A percentile compares a stretch with the other conserved stretches of the same genome.
Conservation (phyloP, 1,284 basidiomycete genomes). For the Cutaneotrichosporon spelunceum region DNA sequence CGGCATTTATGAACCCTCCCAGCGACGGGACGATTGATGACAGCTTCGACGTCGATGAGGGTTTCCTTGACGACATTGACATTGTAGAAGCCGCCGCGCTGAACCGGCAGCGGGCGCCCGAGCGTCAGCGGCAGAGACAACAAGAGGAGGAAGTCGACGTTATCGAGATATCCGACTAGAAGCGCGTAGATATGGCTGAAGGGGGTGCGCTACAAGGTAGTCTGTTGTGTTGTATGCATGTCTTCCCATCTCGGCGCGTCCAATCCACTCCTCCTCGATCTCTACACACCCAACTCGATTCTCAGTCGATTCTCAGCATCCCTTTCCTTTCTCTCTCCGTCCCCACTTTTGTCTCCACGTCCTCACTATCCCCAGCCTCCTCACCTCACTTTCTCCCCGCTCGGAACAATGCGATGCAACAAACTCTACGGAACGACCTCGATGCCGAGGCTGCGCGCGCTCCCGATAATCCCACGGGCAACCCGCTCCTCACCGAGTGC, state of each 20-base stretch:
- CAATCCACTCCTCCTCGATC: background rate
- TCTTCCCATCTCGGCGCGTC: background rate
- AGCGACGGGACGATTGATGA: conserved; percentile 13
- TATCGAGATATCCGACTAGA: conserved; percentile 16
- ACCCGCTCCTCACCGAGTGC: conserved; percentile 79
- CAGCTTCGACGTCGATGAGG: conserved; percentile 27
- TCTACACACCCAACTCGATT: background rate
- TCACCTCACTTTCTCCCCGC: background rate
- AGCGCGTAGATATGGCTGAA: background rate
- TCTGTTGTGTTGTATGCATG: background rate
- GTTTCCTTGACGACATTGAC: conserved; percentile 27
- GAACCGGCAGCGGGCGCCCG: background rate
- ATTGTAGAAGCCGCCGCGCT: conserved; percentile 25
- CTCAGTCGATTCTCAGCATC: too few relatives aligned
- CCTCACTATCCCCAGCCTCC: background rate
- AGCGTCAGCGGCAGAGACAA: background rate
- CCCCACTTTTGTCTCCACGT: background rate
- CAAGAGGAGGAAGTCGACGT: conserved; percentile 9
- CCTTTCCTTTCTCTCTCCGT: background rate
- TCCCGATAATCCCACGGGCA: conserved; percentile 79
- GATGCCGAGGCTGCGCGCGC: conserved; percentile 78
- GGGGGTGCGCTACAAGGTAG: background rate
- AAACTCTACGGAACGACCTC: conserved; percentile 69
- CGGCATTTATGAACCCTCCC: conserved; percentile 14
- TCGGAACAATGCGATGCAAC: conserved; percentile 19